Conservation (phyloP, 2,329 filamentous ascomycete genomes). For the Pseudophaeomoniella oleicola region DNA sequence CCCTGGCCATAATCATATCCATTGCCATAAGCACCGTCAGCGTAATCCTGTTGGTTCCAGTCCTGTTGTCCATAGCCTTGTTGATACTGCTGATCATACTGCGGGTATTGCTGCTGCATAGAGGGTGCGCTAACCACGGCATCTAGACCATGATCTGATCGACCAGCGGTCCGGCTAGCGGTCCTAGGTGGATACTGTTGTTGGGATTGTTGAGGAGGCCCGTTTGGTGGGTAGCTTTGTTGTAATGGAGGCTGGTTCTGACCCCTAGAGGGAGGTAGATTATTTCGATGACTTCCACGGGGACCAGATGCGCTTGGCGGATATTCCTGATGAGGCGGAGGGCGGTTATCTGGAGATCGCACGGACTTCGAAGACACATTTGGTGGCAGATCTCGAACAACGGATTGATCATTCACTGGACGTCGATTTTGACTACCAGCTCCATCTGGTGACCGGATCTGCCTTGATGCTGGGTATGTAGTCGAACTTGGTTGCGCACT, state of each 20-base stretch:
- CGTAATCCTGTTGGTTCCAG: conserved; percentile 5
- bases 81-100: conserved; percentile 5
- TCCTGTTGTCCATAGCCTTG: conserved; percentile 11
- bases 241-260: neutral
- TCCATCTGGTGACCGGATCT: too few relatives aligned
- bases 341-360: too few relatives aligned
- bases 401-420: too few relatives aligned
- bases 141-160: neutral
- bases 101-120: neutral
- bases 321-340: too few relatives aligned
- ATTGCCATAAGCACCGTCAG: conserved; percentile 4
- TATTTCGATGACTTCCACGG: too few relatives aligned
- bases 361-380: too few relatives aligned
- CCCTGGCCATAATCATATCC: neutral
- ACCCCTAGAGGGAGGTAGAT: neutral
- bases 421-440: too few relatives aligned
- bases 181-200: conserved; percentile 5
- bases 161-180: neutral
- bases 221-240: neutral
- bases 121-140: neutral
- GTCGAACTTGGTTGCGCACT: too few relatives aligned
- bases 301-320: too few relatives aligned
- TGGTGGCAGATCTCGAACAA: too few relatives aligned
- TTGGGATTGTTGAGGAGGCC: conserved; percentile 6
- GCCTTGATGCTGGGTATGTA: too few relatives aligned